Base-by-base conservation (phyloP, 768 basidiomycete species). In the Trametes cingulata region DNA sequence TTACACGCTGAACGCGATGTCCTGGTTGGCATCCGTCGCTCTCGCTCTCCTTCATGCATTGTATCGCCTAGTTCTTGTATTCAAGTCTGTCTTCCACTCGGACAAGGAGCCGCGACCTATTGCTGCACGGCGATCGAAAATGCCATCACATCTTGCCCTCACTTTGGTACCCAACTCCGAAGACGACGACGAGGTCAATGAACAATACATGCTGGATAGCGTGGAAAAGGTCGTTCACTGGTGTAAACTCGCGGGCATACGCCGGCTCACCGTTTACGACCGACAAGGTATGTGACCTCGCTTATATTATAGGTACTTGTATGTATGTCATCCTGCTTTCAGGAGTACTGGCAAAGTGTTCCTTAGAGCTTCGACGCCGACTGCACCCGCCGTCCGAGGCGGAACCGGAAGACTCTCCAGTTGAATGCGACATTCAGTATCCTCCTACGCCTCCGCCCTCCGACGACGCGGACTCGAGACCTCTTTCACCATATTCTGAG, bases 401-500 rank as follows among this genome's bases (percentile, higher is more conserved):
- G 20, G 55, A 59, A 29, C 64, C 64, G 8, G 66, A 68, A 41
- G 72, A 70, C 55, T 65, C 53, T 27, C 49, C 35, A 47, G 76
- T 76, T 54, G 82, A 80, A 56, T 82, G 83, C 19, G 87, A 89
- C 56, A 71, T 82, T 3, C 82, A 85, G 67, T 91, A 85, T 70
- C 91, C 90, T 40, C 76, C 84, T 43, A 92, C 90, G 0, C 91
- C 90, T n/a, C 91, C 90, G 3, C 75, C 81, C 17, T 92, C 90
- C 8, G 90, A 90, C 69, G 80, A 80, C 66, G 84, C 87, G 24
- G 83, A 81, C 24, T 89, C 89, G 12, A 78, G 85, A 57, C 78
- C 85, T 27, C 74, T 85, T 24, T 86, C 87, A 2, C 87, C 87
- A 10, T 78, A 75, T 13, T 39, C 53, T 20, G 41, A 40, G 0